Base-by-base conservation (phyloP, 352 stramenopile genomes). In the Phytophthora boehmeriae region DNA sequence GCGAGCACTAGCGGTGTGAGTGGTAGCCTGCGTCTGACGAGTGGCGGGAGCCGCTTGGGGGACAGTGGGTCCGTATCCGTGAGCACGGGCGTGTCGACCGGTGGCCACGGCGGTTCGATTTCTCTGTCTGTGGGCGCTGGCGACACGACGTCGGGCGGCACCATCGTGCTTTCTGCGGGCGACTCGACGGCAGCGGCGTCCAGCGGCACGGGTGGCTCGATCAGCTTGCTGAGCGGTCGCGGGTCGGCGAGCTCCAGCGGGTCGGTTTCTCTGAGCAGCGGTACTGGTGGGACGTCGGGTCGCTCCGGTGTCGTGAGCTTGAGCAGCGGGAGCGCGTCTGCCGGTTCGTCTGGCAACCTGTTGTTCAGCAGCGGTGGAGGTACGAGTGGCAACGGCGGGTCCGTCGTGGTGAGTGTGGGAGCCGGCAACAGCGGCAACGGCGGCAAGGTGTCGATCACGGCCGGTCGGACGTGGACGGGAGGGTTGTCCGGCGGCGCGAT, bases 81-180 rank as follows among this genome's bases (percentile, higher is more conserved):
- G 43, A 60, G 19, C 22, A 68, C 59, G 28, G 61, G 66, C 20
- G 44, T 49, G 43, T 49, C 61, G 49, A 56, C 39, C 2, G 35
- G 54, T 30, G 61, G 61, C 35, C 61, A 38, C 16, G 66, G 61
- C 46, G 61, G 66, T 3, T 62, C 61, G 38, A 71, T 75, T 46
- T 45, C 44, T 35, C 25, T 75, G 53, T 54, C 51, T 25, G 63
- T 71, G n/a, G 66, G 66, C 42, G 27, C 23, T 34, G 67, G 67
- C 28, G 54, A 45, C 32, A 66, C 58, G 45, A 44, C 53, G 32
- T 48, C 44, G 8, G 48, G 63, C 39, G 68, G 68, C 14, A 63
- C 48, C 35, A 66, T 66, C 14, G 28, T 58, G 34, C 28, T 68
- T 9, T 42, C 35, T 8, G 41, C 57, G 16, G 39, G 51, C 14